Base-by-base conservation (phyloP, 768 basidiomycete species). In the Pleurotus cornucopiae region DNA sequence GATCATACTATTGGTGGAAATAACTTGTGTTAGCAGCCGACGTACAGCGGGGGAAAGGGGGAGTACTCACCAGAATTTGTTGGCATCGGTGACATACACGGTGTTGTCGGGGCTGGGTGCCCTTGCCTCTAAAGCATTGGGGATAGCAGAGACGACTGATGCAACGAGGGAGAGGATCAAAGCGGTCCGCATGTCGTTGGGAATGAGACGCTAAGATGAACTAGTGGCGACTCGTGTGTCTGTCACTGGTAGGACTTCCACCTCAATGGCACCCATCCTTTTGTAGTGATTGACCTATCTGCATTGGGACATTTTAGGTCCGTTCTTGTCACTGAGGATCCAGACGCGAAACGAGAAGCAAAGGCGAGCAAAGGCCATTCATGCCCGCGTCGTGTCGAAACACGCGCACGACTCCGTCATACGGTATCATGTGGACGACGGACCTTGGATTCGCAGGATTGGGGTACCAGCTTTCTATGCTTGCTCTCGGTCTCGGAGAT, bases 81-180 rank as follows among this genome's bases (percentile, higher is more conserved):
- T 64, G 2, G 71, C 66, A 58, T 73, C 68, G 1, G 74, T 78
- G 34, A 83, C 69, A 58, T 70, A 76, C 55, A 83, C 81, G 56
- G 77, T 78, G 60, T 83, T 83, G 58, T 80, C 79, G 11, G 51
- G 13, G 21, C 51, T 53, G 12, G 51, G 51, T 39, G 51, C 51
- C n/a, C 51, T n/a, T 9, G 51, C n/a, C 51, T 39, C 39, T 5
- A 53, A 25, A 3, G 9, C 23, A 20, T 39, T 41, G n/a, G 51
- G 51, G 5, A 53, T 7, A 14, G 51, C 51, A 21, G 1, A n/a
- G 38, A 41, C 39, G 7, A 21, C n/a, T 6, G 41, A 20, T 13
- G 51, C 37, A 39, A 53, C 18, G 9, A 53, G 11, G 18, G 39
- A 53, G 26, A 41, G 21, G 7, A 41, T n/a, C 4, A 41, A n/a